Base-by-base conservation (phyloP, 257 asterid genomes). In the Rauvolfia tetraphylla region DNA sequence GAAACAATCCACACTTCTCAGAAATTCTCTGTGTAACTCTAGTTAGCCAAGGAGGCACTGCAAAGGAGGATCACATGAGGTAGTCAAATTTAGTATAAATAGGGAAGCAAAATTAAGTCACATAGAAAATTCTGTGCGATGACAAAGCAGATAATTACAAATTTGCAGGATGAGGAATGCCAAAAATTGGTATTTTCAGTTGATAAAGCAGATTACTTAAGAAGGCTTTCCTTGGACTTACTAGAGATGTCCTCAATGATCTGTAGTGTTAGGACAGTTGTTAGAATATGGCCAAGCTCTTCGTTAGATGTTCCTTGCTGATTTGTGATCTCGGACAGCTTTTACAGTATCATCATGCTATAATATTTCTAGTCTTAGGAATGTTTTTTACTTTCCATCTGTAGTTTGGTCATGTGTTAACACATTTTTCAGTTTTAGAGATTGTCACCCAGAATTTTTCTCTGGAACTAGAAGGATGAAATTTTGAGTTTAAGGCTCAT, bases 41-140 rank as follows among this genome's bases (percentile, higher is more conserved):
- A 69, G 83, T 87, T 10, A 95, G 88, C 97, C 98, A 95, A 63
- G 88, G 82, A 27, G 98, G 98, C 91, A 95, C 98, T 93, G 91
- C 90, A 86, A 86, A 81, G 73, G 79, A 80, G 71, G 71, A 84
- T 71, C 72, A 41, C 4, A 46, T 25, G 38, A 29, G 62, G 38
- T 44, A 17, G 51, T 41, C 57, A 29, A 25, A 7, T 36, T 36
- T 33, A 63, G 15, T 4, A 7, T 63, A 63, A 4, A 63, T 4
- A 66, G 36, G 41, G 29, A 66, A 36, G 42, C 48, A 66, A 20
- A 33, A 63, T 33, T 34, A 2, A 63, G 72, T 38, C 51, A 9
- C 38, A 67, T 34, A 38, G 31, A 15, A 36, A 38, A n/a, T 18
- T 36, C 15, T 2, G 7, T 7, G 29, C 18, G 38, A 66, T 3